These are phyloP conservation scores for Fomitopsis pulvina DNA, from an alignment of 768 basidiomycete genomes.

Conservation along the genomic window DNA sequence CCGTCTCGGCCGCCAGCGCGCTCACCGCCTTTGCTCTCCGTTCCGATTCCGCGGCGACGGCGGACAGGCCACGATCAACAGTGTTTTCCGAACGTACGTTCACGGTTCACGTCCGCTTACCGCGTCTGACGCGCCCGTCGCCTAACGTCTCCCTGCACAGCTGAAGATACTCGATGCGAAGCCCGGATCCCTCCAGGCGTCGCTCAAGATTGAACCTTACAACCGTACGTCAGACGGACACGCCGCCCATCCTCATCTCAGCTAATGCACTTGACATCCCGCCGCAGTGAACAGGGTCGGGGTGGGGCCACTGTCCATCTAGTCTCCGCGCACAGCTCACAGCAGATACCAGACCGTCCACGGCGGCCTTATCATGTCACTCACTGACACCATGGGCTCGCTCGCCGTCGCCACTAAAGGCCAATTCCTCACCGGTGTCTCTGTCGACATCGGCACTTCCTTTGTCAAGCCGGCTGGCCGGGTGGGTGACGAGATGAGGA, in stretches of 20 bases:
- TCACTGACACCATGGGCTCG: conserved; percentile 82
- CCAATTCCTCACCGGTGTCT: conserved; percentile 84
- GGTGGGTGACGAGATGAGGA: conserved; percentile 58
- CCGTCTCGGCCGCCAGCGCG: neutral
- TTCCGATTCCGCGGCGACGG: neutral
- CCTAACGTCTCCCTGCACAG: conserved; percentile 27
- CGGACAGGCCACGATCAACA: conserved; percentile 66
- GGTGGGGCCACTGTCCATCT: conserved; percentile 35
- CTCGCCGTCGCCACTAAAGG: conserved; percentile 79
- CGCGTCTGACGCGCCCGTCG: neutral
- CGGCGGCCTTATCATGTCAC: conserved; percentile 73
- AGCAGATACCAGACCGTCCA: conserved; percentile 46
- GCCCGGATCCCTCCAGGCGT: conserved; percentile 68
- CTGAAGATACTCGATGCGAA: conserved; percentile 56
- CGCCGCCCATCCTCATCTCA: neutral
- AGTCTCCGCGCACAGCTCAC: neutral
- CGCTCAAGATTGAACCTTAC: conserved; percentile 66
- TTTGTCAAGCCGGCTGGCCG: conserved; percentile 76
- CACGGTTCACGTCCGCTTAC: neutral
- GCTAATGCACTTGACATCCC: neutral
- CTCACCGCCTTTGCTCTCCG: conserved; percentile 6
- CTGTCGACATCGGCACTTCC: conserved; percentile 72
- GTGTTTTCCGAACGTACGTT: conserved; percentile 73
- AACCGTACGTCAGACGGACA: conserved; percentile 44
- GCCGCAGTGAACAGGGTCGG: conserved; percentile 73